phyloP scores from a whole-genome alignment of 306 rosid species.

The Castanea sativa region DNA sequence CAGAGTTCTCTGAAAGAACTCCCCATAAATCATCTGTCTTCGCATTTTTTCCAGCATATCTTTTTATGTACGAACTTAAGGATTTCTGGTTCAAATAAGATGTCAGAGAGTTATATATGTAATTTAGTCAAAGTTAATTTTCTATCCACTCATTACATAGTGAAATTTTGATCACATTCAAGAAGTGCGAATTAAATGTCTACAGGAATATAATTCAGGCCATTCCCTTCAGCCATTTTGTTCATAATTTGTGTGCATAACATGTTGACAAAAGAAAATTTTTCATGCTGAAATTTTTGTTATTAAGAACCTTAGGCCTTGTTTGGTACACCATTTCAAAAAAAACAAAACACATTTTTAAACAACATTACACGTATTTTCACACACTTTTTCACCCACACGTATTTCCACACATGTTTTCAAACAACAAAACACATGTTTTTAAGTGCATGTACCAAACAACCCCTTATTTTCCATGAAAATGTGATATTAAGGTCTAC shows the following conservation, averaged over 20 bases:
- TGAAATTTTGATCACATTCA: not conserved
- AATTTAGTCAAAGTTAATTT: not conserved
- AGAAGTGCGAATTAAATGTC: not conserved
- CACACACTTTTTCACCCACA: too few relatives aligned
- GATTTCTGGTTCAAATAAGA: constrained; percentile 48
- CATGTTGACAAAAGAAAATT: not conserved
- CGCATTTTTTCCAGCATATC: constrained; percentile 54
- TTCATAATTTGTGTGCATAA: not conserved
- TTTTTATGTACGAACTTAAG: constrained; percentile 43
- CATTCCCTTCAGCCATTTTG: not conserved
- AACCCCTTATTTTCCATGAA: not conserved
- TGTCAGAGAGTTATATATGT: not conserved
- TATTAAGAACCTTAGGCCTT: not conserved
- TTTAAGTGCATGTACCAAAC: too few relatives aligned
- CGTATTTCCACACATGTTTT: too few relatives aligned
- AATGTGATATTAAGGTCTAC: not conserved
- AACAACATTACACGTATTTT: too few relatives aligned
- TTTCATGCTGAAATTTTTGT: not conserved
- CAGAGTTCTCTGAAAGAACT: constrained; percentile 54
- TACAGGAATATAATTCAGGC: not conserved
- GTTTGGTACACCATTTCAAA: too few relatives aligned
- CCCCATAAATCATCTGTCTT: constrained; percentile 63
- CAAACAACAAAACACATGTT: too few relatives aligned
- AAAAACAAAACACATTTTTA: too few relatives aligned
- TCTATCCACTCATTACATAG: not conserved